Evolutionary conservation across 495 filamentous ascomycete species (phyloP).

Genomic region (Aspergillus nidulans): DNA sequence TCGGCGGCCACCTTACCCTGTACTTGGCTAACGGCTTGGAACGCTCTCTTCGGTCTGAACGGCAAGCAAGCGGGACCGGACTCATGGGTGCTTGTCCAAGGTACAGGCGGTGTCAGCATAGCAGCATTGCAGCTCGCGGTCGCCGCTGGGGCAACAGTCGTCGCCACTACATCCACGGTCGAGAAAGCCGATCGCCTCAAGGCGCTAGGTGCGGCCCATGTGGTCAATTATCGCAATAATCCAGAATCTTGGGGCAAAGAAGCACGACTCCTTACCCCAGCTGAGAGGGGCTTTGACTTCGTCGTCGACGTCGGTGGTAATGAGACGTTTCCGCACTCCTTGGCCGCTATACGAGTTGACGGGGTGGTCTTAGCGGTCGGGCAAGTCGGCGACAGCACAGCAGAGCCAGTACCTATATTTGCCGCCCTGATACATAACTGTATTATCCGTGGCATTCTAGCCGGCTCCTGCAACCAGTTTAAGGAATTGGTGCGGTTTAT

Average conservation of each 20-base stretch:
- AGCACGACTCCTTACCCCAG: conserved; percentile 48
- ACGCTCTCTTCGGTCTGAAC: conserved; percentile 62
- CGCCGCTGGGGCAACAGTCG: conserved; percentile 64
- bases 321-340: conserved; percentile 32
- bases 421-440: conserved; percentile 35
- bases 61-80: conserved; percentile 45
- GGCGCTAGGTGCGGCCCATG: conserved; percentile 40
- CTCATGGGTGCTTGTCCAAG: conserved; percentile 62
- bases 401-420: conserved; percentile 34
- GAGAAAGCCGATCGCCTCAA: conserved; percentile 57
- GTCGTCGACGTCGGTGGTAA: conserved; percentile 53
- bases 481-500: conserved; percentile 53
- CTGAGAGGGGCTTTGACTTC: conserved; percentile 50
- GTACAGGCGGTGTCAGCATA: conserved; percentile 69
- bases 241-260: conserved; percentile 56
- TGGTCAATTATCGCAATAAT: conserved; percentile 58
- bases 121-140: conserved; percentile 69
- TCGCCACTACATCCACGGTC: conserved; percentile 62
- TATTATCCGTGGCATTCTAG: conserved; percentile 28
- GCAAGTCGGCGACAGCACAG: conserved; percentile 25
- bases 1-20: conserved; percentile 61
- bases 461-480: conserved; percentile 47
- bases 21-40: conserved; percentile 68
- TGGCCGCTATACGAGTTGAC: conserved; percentile 33
- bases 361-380: conserved; percentile 42